Evolutionary conservation across 2,329 filamentous ascomycete species (phyloP).

Genomic region (Calonectria pseudoturangicola): DNA sequence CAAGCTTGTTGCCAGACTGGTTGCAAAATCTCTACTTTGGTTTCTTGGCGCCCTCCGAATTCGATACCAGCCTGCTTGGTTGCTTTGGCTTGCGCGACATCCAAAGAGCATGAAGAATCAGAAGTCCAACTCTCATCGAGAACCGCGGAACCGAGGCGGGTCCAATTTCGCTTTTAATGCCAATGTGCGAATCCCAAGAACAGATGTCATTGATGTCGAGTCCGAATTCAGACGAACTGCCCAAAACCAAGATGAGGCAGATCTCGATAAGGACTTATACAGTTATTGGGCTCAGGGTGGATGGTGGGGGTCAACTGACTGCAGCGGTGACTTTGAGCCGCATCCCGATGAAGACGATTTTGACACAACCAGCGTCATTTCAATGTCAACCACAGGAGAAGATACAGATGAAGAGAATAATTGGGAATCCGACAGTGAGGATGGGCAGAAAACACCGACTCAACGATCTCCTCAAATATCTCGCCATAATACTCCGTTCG

Average conservation of each 20-base stretch:
- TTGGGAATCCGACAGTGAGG: slow-evolving; percentile 69
- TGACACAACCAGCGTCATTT: slow-evolving; percentile 89
- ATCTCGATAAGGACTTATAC: slow-evolving; percentile 85
- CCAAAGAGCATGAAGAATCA: slow-evolving; percentile 56
- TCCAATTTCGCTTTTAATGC: slow-evolving; percentile 59
- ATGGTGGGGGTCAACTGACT: slow-evolving; percentile 89
- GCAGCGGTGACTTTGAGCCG: slow-evolving; percentile 85
- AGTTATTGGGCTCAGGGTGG: slow-evolving; percentile 89
- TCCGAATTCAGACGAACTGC: slow-evolving; percentile 80
- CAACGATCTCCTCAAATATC: slow-evolving; percentile 71
- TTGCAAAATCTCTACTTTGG: slow-evolving; percentile 68
- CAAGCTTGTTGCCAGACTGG: slow-evolving; percentile 59
- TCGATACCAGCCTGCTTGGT: slow-evolving; percentile 66
- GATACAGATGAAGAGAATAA: slow-evolving; percentile 66
- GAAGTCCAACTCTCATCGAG: slow-evolving; percentile 42
- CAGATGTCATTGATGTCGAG: slow-evolving; percentile 86
- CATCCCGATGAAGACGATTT: slow-evolving; percentile 73
- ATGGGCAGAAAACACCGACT: slow-evolving; percentile 83
- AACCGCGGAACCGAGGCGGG: slow-evolving; percentile 39
- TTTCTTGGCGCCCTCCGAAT: slow-evolving; percentile 71
- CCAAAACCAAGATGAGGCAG: slow-evolving; percentile 72
- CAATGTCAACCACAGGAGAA: slow-evolving; percentile 67
- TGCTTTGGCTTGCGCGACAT: slow-evolving; percentile 72
- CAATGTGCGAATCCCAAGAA: slow-evolving; percentile 72
- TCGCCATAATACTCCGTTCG: slow-evolving; percentile 74